Base-by-base conservation (phyloP, 768 basidiomycete species). In the Tremella mesenterica region DNA sequence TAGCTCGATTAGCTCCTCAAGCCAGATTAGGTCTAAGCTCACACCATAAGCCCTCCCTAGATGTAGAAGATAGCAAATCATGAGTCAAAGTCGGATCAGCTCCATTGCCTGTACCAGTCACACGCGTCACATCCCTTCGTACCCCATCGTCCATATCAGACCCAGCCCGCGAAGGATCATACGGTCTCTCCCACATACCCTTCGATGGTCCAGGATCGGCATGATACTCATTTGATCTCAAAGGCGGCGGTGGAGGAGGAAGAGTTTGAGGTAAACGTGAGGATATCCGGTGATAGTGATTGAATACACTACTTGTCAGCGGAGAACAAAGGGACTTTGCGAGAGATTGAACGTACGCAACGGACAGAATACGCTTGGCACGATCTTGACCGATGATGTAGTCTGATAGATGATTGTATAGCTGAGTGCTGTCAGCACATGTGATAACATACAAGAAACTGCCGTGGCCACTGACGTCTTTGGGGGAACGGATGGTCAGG, bases 361-460 rank as follows among this genome's bases (percentile, higher is more conserved):
- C 92, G 31, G 88, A 86, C 28, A 96, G 80, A 21, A 87, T 84
- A 69, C 90, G 89, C 81, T 97, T 97, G 2, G 92, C 91, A 54
- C 79, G 80, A 60, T 88, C 85, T 70, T 97, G 92, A 1, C 92
- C 92, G 16, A 97, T 80, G 31, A 97, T 83, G 66, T 85, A 95
- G 67, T 88, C 83, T 61, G 88, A 84, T 33, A 95, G 80, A 71
- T 88, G 91, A 68, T 85, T 80, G 6, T 83, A 84, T 39, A 93
- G 80, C 88, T 92, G 53, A 5, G 18, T 8, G 14, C 28, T 41
- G 38, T 18, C n/a, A n/a, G 4, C 38, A n/a, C 38, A 18, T 10
- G 33, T 36, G 33, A 36, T 18, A 36, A 36, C 12, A 10, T 36
- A 10, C 33, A 10, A 36, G 33, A 36, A 36, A 18, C 10, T 5